Conservation (phyloP, 2,329 filamentous ascomycete genomes). For the Plenodomus tracheiphilus region DNA sequence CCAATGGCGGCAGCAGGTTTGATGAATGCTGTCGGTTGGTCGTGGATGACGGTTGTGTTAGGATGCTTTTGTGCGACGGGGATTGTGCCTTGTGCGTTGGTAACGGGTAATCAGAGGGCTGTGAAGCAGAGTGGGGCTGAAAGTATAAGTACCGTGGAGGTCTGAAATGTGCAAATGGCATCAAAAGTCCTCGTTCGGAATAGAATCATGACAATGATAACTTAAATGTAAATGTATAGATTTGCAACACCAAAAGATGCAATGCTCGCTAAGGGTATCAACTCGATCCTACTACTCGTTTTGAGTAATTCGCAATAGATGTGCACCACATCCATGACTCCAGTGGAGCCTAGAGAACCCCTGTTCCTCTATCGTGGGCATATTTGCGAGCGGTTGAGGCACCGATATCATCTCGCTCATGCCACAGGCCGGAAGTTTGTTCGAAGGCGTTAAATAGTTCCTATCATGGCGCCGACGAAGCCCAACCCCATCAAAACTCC, state of each 20-base stretch:
- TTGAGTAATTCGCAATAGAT: not conserved
- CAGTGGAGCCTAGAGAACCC: too few species aligned
- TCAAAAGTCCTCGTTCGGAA: not conserved
- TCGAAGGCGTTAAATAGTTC: not conserved
- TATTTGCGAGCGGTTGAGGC: too few species aligned
- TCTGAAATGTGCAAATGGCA: too few species aligned
- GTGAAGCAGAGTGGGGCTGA: not conserved
- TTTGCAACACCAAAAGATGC: not conserved
- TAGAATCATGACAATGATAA: not conserved
- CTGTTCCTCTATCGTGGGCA: too few species aligned
- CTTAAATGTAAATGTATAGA: not conserved
- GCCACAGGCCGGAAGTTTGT: too few species aligned
- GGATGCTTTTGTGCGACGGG: constrained; percentile 8
- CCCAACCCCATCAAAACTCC: constrained; percentile 11
- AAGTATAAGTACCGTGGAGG: not conserved
- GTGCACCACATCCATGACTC: too few species aligned
- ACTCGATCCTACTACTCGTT: not conserved
- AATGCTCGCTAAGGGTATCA: not conserved
- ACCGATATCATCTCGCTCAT: too few species aligned
- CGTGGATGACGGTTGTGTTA: constrained; percentile 7
- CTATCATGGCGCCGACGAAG: constrained; percentile 9
- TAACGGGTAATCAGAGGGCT: not conserved
- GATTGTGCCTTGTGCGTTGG: constrained; percentile 7
- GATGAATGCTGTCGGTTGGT: constrained; percentile 9
- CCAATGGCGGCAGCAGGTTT: constrained; percentile 10